These are phyloP conservation scores for Candida ascalaphidarum DNA, from an alignment of 805 yeast species.

Conservation along the genomic window DNA sequence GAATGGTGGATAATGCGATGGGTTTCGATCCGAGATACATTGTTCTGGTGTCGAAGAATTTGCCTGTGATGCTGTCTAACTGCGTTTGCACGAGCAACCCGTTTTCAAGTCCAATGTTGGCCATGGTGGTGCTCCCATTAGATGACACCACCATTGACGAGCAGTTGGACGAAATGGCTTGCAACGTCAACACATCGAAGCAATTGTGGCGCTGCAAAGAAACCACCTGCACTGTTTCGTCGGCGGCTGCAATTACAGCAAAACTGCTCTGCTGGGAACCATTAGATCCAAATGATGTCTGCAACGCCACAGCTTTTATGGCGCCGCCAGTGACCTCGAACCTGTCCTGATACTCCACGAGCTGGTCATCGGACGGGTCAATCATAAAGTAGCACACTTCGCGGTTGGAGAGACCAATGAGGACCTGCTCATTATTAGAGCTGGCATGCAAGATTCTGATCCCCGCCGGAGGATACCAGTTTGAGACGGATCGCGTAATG, in stretches of 20 bases:
- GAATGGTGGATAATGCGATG: constrained; percentile 39
- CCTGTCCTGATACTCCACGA: constrained; percentile 63
- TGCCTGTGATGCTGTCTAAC: constrained; percentile 52
- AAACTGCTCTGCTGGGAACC: constrained; percentile 40
- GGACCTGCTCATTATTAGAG: constrained; percentile 60
- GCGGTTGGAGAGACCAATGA: constrained; percentile 60
- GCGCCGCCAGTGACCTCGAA: constrained; percentile 43
- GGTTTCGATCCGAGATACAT: constrained; percentile 69
- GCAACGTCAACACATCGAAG: constrained; percentile 54
- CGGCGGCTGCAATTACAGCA: constrained; percentile 65
- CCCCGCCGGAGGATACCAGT: constrained; percentile 84
- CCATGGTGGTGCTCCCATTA: constrained; percentile 9
- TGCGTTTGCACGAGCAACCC: constrained; percentile 69
- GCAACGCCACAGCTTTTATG: constrained; percentile 37
- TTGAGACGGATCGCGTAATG: constrained; percentile 29
- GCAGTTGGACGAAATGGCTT: constrained; percentile 48
- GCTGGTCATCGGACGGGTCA: constrained; percentile 46
- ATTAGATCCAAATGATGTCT: constrained; percentile 40
- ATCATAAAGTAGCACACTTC: constrained; percentile 80
- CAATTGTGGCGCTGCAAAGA: constrained; percentile 54
- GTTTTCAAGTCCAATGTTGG: constrained; percentile 77
- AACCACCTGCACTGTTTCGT: constrained; percentile 59
- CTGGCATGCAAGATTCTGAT: constrained; percentile 52
- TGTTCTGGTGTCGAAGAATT: constrained; percentile 50
- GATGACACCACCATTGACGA: constrained; percentile 16